Evolutionary conservation across 2,329 filamentous ascomycete species (phyloP), one percentile per base, ranked within the genome.

Genomic region (Sclerotiophoma versabilis): DNA sequence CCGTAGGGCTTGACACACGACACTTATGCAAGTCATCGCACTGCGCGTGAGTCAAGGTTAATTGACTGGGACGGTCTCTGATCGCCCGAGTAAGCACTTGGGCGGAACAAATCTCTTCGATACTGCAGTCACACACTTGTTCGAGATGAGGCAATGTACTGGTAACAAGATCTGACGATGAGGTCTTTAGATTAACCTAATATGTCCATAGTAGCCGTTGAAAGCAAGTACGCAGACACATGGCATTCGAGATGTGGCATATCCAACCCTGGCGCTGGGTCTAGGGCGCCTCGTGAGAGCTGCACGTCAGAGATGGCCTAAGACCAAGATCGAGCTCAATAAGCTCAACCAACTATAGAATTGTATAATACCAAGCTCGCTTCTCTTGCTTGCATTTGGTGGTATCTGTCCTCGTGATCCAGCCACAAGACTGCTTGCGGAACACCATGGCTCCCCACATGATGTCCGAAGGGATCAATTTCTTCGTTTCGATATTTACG

Each of bases 361-460:
- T 38, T 38, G 20, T 15, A 19, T 8, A 36, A 7, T 17, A 9
- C 1, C 20, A 29, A 36, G n/a, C 10, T 42, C 23, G 25, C 19
- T 33, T 23, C 33, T 8, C 15, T 36, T 32, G 20, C 6, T 23
- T 49, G 33, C 20, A 26, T 39, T 14, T 49, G 38, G 27, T 19
- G 39, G 17, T 39, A n/a, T 19, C 12, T 49, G 43, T 49, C 39
- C 45, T 44, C 39, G 39, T 49, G 51, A 49, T 54, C 19, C 51
- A 54, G 51, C 51, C 51, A 54, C 51, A 45, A 49, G 32, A 39
- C 26, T 45, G 33, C 38, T 27, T 27, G 44, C 33, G 39, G 39
- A 29, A 48, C 34, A 49, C 27, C 10, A 49, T 54, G 51, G 51
- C 51, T 54, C 51, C 51, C 51, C 51, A 45, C 51, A 41, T 29